A percentile compares a stretch with the other conserved stretches of the same genome.
phyloP scores from a whole-genome alignment of 108 stramenopile genomes.

The Cyclotella kingstonii region DNA sequence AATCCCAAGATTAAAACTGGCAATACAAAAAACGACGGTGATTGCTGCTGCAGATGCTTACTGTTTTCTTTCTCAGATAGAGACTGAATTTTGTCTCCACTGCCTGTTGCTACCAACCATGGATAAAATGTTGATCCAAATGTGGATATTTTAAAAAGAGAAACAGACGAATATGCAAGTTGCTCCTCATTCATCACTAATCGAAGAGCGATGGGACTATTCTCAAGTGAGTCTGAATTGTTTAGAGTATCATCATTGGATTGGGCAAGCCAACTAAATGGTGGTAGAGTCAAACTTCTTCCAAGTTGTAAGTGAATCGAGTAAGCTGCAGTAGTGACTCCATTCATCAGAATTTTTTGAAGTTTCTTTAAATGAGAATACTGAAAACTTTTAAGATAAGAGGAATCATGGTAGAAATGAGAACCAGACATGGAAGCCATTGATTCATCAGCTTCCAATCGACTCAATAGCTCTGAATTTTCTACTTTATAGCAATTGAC shows the following conservation, averaged over 20 bases:
- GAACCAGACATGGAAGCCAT: not conserved
- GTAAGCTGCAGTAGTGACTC: not conserved
- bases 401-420: not conserved
- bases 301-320: not conserved
- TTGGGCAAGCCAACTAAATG: conserved; percentile 1
- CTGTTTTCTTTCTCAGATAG: not conserved
- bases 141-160: not conserved
- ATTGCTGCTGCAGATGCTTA: not conserved
- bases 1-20: not conserved
- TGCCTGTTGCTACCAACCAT: too few species aligned
- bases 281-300: not conserved
- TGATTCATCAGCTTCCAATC: conserved; percentile 3
- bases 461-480: not conserved
- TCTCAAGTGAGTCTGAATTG: not conserved
- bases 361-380: not conserved
- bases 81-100: not conserved
- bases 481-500: not conserved
- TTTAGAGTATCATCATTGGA: not conserved
- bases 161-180: not conserved
- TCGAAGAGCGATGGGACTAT: conserved; percentile 12
- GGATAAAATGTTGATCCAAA: not conserved
- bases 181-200: conserved; percentile 8
- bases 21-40: not conserved
- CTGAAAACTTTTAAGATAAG: not conserved
- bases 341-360: not conserved